These are phyloP conservation scores for Umbelopsis sp. DNA, from an alignment of 192 early-diverging fungal genomes.

Conservation along the genomic window DNA sequence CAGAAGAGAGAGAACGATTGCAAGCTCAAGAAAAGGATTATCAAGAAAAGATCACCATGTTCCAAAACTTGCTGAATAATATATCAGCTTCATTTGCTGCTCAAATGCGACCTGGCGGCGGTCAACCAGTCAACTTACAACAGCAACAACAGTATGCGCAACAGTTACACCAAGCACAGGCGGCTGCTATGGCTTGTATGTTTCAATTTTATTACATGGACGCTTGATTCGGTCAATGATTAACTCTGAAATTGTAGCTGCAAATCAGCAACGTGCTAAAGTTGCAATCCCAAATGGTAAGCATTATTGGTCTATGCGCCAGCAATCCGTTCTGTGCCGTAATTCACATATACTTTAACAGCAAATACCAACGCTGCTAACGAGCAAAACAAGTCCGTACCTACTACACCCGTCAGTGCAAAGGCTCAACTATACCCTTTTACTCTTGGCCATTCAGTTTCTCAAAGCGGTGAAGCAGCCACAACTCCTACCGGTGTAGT, in stretches of 20 bases:
- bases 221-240: background rate
- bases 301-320: background rate
- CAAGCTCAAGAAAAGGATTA: slow-evolving; percentile 26
- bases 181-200: slow-evolving; percentile 4
- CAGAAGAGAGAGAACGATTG: slow-evolving; percentile 27
- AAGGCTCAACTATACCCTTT: slow-evolving; percentile 16
- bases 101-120: slow-evolving; percentile 15
- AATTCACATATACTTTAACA: background rate
- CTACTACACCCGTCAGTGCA: slow-evolving; percentile 3
- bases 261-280: slow-evolving; percentile 13
- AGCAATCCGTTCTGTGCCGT: background rate
- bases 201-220: background rate
- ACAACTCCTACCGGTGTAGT: background rate
- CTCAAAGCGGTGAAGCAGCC: background rate
- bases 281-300: slow-evolving; percentile 9
- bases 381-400: background rate
- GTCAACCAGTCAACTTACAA: slow-evolving; percentile 16
- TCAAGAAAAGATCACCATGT: slow-evolving; percentile 26
- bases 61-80: slow-evolving; percentile 30
- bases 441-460: background rate
- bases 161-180: slow-evolving; percentile 6
- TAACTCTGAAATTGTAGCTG: background rate
- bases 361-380: background rate
- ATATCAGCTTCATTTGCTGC: slow-evolving; percentile 19
- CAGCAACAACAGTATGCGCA: slow-evolving; percentile 20